These are phyloP conservation scores for Hippophae rhamnoides DNA, from an alignment of 306 rosid species.

Conservation along the genomic window DNA sequence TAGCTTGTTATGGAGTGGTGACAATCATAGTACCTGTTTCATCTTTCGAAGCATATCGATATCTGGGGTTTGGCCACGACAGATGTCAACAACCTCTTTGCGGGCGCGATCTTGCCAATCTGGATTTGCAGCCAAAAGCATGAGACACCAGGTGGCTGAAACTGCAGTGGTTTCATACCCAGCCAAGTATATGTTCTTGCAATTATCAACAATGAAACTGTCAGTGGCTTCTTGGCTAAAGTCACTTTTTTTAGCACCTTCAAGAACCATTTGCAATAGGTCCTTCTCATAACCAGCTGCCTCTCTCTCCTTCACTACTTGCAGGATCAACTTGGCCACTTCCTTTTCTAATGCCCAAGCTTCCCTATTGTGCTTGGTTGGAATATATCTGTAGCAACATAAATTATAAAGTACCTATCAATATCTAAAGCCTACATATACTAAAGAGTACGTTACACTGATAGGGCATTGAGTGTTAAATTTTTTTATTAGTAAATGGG, in stretches of 20 bases:
- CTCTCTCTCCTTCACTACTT: slow-evolving; percentile 5
- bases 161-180: slow-evolving; percentile 21
- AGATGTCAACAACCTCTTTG: slow-evolving; percentile 9
- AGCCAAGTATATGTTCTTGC: slow-evolving; percentile 28
- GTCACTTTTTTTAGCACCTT: slow-evolving; percentile 35
- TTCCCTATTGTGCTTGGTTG: slow-evolving; percentile 6
- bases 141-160: slow-evolving; percentile 19
- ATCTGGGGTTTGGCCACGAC: slow-evolving; percentile 3
- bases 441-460: neutral
- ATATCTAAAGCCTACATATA: too few relatives aligned
- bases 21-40: slow-evolving; percentile 14
- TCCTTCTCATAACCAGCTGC: slow-evolving; percentile 22
- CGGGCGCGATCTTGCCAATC: slow-evolving; percentile 23
- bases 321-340: neutral
- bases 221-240: slow-evolving; percentile 16
- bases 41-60: slow-evolving; percentile 7
- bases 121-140: slow-evolving; percentile 20
- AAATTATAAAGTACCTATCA: too few relatives aligned
- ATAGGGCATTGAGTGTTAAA: too few relatives aligned
- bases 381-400: slow-evolving; percentile 1
- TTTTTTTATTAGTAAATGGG: too few relatives aligned
- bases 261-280: slow-evolving; percentile 53
- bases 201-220: slow-evolving; percentile 31
- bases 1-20: too few relatives aligned
- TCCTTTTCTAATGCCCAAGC: slow-evolving; percentile 2